Evolutionary conservation across 2,329 filamentous ascomycete genomes (phyloP).

Genomic region (Apiospora rasikravindrae): DNA sequence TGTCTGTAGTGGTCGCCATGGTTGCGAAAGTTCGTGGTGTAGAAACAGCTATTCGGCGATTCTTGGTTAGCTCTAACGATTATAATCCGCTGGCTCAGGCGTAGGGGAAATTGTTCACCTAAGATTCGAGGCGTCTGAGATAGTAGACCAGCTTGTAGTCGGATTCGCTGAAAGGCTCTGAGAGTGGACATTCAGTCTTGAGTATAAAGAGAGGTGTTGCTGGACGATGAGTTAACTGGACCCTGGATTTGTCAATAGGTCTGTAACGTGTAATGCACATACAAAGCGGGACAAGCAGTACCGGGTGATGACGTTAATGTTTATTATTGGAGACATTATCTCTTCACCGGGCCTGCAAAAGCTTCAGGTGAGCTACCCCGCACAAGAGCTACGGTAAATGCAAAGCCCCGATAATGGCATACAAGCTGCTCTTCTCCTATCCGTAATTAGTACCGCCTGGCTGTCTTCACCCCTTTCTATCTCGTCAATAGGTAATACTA

Average conservation of each 20-base stretch:
- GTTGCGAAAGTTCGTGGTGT: constrained; percentile 43
- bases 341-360: neutral
- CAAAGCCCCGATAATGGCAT: constrained; percentile 15
- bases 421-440: neutral
- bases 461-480: constrained; percentile 8
- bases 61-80: neutral
- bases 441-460: neutral
- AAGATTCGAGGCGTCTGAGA: constrained; percentile 28
- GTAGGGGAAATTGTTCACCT: constrained; percentile 23
- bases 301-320: neutral
- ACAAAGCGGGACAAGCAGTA: constrained; percentile 5
- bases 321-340: constrained; percentile 6
- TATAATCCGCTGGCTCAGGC: neutral
- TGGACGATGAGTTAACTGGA: neutral
- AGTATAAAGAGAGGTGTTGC: neutral
- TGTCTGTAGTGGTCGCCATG: constrained; percentile 75
- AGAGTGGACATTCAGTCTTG: constrained; percentile 36
- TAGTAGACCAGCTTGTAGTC: constrained; percentile 34
- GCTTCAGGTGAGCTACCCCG: constrained; percentile 19
- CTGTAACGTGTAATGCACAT: constrained; percentile 1
- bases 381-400: neutral
- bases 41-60: neutral
- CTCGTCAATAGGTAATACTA: neutral
- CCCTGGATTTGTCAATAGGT: neutral
- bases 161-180: constrained; percentile 35